Evolutionary conservation across 1,284 basidiomycete genomes (phyloP), one percentile per base, ranked within the genome.

Genomic region (Grifola frondosa): DNA sequence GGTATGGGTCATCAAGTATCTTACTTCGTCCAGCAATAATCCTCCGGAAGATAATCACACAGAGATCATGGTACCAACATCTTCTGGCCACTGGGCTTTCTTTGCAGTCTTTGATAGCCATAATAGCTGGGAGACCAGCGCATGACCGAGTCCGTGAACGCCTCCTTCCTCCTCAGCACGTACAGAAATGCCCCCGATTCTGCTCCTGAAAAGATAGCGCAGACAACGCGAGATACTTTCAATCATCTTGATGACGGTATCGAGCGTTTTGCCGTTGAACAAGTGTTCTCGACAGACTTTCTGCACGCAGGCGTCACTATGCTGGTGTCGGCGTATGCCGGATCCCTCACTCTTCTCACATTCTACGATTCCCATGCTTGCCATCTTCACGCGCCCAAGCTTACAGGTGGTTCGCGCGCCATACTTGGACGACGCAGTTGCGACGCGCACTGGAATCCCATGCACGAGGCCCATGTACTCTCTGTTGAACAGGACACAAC

Each of bases 361-460:
- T 63, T 79, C 44, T 80, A 74, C 51, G 74, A 80, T 46, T 63
- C 59, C 6, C 60, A 69, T 34, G 65, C 67, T 10, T 60, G 67
- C 3, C 49, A 63, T 4, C 63, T 81, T 1, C 68, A 69, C 44
- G 59, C 77, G 13, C 78, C 77, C 0, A n/a, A n/a, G n/a, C 67
- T 75, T 30, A 74, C 79, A 0, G 81, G 82, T 6, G 77, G 82
- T 56, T 75, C 71, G 9, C 74, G 81, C n/a, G 81, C 80, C 3
- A 69, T 84, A 4, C 67, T 82, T 5, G 82, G 81, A 2, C 68
- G 78, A 30, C 74, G 68, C 6, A 53, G 62, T 0, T 48, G 40
- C 12, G 51, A 55, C 31, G 49, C 51, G 10, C 49, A 59, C 19
- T 70, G 66, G 12, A 55, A 62, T 17, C 55, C 59, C 19, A 56